phyloP scores from a whole-genome alignment of 2,329 filamentous ascomycete species.

The Reticulascus tulasneorum region DNA sequence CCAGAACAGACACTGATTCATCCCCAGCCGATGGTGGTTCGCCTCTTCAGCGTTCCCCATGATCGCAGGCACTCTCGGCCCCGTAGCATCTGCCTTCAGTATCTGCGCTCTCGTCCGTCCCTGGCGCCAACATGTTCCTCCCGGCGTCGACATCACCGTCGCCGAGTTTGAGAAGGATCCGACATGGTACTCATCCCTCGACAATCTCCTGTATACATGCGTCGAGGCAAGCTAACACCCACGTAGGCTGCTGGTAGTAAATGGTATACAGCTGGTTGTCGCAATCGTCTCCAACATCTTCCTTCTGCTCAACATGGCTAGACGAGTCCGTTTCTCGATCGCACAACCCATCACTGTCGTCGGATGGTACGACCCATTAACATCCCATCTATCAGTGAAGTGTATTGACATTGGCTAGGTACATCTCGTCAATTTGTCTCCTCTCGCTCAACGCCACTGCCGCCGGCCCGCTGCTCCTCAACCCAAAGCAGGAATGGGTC shows the following conservation, averaged over 20 bases:
- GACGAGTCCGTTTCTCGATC: slow-evolving; percentile 72
- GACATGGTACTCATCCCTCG: slow-evolving; percentile 49
- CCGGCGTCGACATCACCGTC: slow-evolving; percentile 40
- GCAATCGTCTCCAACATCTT: slow-evolving; percentile 78
- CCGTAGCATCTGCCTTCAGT: slow-evolving; percentile 82
- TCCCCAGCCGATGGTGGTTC: slow-evolving; percentile 59
- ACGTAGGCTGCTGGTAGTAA: slow-evolving; percentile 64
- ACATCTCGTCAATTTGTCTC: slow-evolving; percentile 58
- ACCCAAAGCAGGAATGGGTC: slow-evolving; percentile 47
- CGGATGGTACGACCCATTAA: slow-evolving; percentile 65
- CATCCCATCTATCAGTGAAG: slow-evolving; percentile 63
- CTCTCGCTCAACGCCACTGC: slow-evolving; percentile 64
- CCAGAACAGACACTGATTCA: not conserved
- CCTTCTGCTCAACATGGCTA: slow-evolving; percentile 82
- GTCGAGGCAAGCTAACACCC: not conserved
- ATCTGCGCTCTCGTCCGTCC: slow-evolving; percentile 79
- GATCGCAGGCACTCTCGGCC: slow-evolving; percentile 78
- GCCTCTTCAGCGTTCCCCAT: slow-evolving; percentile 67
- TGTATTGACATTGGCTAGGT: slow-evolving; percentile 62
- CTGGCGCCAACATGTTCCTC: slow-evolving; percentile 62
- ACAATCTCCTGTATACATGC: not conserved
- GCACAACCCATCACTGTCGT: slow-evolving; percentile 80
- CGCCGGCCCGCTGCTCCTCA: slow-evolving; percentile 47
- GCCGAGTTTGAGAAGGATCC: slow-evolving; percentile 62
- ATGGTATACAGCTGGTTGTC: slow-evolving; percentile 71